Base-by-base conservation (phyloP, 2,329 filamentous ascomycete species). In the Fusarium sp. region DNA sequence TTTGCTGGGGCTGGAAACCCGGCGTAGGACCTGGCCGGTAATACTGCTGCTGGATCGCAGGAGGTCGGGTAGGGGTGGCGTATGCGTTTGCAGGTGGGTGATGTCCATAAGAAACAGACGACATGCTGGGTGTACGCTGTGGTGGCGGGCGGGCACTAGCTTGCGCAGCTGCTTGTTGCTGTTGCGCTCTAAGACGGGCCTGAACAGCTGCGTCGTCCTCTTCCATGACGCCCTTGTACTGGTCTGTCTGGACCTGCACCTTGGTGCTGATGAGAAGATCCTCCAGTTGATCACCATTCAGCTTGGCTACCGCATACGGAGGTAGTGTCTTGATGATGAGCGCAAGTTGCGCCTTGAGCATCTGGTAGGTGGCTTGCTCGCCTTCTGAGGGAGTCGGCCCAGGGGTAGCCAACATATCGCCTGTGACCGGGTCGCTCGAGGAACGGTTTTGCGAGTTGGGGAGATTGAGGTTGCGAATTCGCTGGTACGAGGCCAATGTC, bases 271-370 rank as follows among this genome's bases (percentile, higher is more conserved):
- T 93, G 72, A 94, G 92, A 57, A 98, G 86, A 67, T 95, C 93
- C 34, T 92, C 92, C n/a, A 97, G 84, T 81, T 95, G 93, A 80
- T 97, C 93, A 11, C 95, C 95, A 77, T 97, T 92, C 71, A 98
- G 86, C 78, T 97, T 96, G 7, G 95, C 92, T 27, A 98, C 93
- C 1, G 93, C 94, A 80, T 95, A 97, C 1, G 95, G 95, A 2
- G 95, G 95, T 13, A 98, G 84, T 43, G 89, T 91, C 74, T 92
- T 88, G 70, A 97, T 89, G 72, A 97, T 90, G 34, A 95, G 85
- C 0, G 90, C 86, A 23, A 98, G 85, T 79, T 95, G 94, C 5
- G 92, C 89, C 80, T 93, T 95, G 62, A 98, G 87, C 30, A 92
- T 88, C 73, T 94, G 88, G 80, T 97, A 97, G 0, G 88, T 90